These are phyloP conservation scores for Fagus sylvatica DNA, from an alignment of 306 rosid species.

Conservation along the genomic window DNA sequence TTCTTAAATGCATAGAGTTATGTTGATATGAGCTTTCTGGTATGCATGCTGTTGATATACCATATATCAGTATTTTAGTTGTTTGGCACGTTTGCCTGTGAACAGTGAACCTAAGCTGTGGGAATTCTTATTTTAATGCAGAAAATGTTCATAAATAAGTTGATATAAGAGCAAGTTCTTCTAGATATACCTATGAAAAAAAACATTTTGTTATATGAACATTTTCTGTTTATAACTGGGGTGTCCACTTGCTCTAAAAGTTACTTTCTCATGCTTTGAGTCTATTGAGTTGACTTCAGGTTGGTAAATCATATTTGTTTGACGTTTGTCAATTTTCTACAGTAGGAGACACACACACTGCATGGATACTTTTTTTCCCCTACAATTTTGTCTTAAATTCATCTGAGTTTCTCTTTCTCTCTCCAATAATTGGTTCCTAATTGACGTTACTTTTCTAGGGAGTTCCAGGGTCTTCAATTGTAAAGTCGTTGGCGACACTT, in stretches of 20 bases:
- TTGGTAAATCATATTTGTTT: not conserved
- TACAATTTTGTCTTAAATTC: not conserved
- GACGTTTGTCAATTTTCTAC: not conserved
- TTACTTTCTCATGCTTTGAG: not conserved
- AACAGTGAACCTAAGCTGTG: not conserved
- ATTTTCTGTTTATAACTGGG: not conserved
- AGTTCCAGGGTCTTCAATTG: slow-evolving; percentile 64
- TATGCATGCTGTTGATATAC: slow-evolving; percentile 21
- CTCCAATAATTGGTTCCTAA: slow-evolving; percentile 17
- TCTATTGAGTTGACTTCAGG: not conserved
- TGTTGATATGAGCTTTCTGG: slow-evolving; percentile 21
- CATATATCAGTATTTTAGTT: not conserved
- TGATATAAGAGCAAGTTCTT: not conserved
- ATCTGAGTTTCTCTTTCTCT: not conserved
- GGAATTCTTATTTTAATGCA: not conserved
- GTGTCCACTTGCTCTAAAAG: not conserved
- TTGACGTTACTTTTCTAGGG: slow-evolving; percentile 52
- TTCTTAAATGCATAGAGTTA: slow-evolving; percentile 9
- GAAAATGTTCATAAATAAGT: not conserved
- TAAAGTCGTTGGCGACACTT: slow-evolving; percentile 53
- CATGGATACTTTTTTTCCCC: not conserved
- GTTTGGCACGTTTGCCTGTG: not conserved
- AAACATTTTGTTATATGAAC: not conserved
- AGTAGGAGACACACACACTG: not conserved
- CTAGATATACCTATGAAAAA: not conserved